Conservation (phyloP, 2,329 filamentous ascomycete species). For the Basipetospora chlamydospora region DNA sequence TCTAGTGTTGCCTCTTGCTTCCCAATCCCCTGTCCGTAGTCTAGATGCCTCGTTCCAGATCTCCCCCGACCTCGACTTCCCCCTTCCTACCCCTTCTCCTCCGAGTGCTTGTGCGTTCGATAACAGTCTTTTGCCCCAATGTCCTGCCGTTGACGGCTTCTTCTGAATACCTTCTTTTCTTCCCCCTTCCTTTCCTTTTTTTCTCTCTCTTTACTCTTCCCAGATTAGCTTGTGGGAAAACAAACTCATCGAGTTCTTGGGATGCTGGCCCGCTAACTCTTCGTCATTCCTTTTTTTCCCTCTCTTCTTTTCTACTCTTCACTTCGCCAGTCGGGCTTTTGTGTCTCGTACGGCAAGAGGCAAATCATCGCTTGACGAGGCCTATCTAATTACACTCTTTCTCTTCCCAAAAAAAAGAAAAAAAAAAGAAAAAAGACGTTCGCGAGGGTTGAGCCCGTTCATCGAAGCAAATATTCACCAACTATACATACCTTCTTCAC, state of each 20-base stretch:
- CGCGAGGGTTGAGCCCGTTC: conserved; percentile 3
- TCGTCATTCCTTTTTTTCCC: conserved; percentile 2
- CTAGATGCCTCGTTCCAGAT: no score
- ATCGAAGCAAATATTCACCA: not conserved
- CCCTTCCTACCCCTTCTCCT: not conserved
- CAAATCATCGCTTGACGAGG: not conserved
- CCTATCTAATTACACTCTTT: not conserved
- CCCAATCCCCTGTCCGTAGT: no score
- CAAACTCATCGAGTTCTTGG: conserved; percentile 6
- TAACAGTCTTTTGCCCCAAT: not conserved
- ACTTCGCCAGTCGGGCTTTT: not conserved
- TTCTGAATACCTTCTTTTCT: conserved; percentile 6
- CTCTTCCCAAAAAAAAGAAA: not conserved
- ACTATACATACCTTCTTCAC: not conserved
- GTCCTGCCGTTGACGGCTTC: conserved; percentile 5
- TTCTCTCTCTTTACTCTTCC: conserved; percentile 9
- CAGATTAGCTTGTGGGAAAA: conserved; percentile 3
- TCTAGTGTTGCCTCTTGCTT: conserved; percentile 5
- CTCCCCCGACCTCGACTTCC: not conserved
- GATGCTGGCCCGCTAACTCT: conserved; percentile 5
- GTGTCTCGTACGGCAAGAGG: not conserved
- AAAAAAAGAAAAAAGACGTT: no score
- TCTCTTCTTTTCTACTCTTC: conserved; percentile 6
- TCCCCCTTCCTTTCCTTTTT: conserved; percentile 9
- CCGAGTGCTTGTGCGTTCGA: not conserved